A percentile compares a stretch with the other conserved stretches of the same genome.
phyloP scores from a whole-genome alignment of 352 stramenopile species.

The Phytophthora parvispora region DNA sequence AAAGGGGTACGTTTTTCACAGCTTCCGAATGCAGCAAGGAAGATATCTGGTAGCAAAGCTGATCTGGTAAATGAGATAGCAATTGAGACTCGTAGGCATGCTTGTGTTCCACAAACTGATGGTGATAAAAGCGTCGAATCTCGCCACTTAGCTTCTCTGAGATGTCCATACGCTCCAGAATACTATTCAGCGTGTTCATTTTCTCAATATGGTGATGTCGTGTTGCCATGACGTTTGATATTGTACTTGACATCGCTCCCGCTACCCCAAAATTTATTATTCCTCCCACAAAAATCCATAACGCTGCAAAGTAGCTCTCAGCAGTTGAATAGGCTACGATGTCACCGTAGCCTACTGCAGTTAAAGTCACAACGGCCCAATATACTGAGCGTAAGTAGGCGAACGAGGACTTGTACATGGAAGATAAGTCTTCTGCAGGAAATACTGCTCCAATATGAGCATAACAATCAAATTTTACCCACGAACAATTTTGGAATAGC shows the following conservation, averaged over 20 bases:
- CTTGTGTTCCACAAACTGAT: constrained; percentile 76
- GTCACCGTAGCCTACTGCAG: constrained; percentile 80
- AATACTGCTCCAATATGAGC: constrained; percentile 60
- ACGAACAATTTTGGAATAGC: constrained; percentile 71
- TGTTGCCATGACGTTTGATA: constrained; percentile 69
- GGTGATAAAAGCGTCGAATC: constrained; percentile 86
- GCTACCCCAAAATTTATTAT: constrained; percentile 88
- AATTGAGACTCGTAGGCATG: constrained; percentile 80
- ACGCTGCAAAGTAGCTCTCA: constrained; percentile 76
- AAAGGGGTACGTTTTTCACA: constrained; percentile 63
- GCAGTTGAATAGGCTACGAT: constrained; percentile 81
- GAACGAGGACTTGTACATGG: constrained; percentile 62
- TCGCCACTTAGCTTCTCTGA: constrained; percentile 64
- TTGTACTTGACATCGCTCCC: constrained; percentile 85
- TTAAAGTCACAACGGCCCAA: constrained; percentile 81
- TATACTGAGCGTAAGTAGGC: constrained; percentile 82
- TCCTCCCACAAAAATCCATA: constrained; percentile 82
- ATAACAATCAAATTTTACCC: constrained; percentile 81
- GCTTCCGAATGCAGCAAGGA: constrained; percentile 73
- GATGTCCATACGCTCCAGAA: constrained; percentile 75
- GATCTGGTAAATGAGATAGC: constrained; percentile 71
- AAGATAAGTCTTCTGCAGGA: constrained; percentile 47
- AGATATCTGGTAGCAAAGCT: constrained; percentile 83
- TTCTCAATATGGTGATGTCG: constrained; percentile 82
- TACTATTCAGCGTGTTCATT: constrained; percentile 74